Conservation (phyloP, 352 stramenopile species). For the Phytophthora niederhauseri region DNA sequence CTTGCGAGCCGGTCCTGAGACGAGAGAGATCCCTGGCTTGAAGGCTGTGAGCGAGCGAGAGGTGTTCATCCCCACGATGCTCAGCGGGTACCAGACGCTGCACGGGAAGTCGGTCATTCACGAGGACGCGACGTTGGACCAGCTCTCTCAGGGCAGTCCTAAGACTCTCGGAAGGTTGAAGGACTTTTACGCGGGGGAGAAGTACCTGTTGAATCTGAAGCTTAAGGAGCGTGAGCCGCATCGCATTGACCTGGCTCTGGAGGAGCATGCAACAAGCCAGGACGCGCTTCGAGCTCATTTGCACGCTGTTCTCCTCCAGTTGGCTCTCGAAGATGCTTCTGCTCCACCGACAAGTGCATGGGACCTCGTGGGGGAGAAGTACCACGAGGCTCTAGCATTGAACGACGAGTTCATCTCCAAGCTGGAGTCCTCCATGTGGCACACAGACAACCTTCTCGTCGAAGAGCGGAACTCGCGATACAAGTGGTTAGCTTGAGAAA, state of each 20-base stretch:
- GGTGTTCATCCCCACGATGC: constrained; percentile 59
- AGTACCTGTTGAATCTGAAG: constrained; percentile 67
- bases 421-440: constrained; percentile 55
- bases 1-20: constrained; percentile 21
- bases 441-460: constrained; percentile 67
- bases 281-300: constrained; percentile 59
- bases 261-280: constrained; percentile 46
- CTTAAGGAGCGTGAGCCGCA: constrained; percentile 11
- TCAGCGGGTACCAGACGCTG: constrained; percentile 59
- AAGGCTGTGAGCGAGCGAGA: constrained; percentile 51
- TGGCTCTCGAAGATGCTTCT: constrained; percentile 36
- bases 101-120: constrained; percentile 54
- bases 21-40: constrained; percentile 27
- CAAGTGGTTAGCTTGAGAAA: constrained; percentile 47
- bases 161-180: constrained; percentile 48
- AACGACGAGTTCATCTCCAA: constrained; percentile 41
- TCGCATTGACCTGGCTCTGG: constrained; percentile 57
- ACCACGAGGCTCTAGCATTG: constrained; percentile 38
- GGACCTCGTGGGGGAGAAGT: constrained; percentile 37
- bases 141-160: constrained; percentile 46
- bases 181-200: constrained; percentile 49
- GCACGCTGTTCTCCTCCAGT: constrained; percentile 60
- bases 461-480: constrained; percentile 66
- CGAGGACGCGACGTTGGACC: constrained; percentile 50
- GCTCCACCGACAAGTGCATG: constrained; percentile 12